Base-by-base conservation (phyloP, 2,329 filamentous ascomycete species). In the Aureobasidium pullulans region DNA sequence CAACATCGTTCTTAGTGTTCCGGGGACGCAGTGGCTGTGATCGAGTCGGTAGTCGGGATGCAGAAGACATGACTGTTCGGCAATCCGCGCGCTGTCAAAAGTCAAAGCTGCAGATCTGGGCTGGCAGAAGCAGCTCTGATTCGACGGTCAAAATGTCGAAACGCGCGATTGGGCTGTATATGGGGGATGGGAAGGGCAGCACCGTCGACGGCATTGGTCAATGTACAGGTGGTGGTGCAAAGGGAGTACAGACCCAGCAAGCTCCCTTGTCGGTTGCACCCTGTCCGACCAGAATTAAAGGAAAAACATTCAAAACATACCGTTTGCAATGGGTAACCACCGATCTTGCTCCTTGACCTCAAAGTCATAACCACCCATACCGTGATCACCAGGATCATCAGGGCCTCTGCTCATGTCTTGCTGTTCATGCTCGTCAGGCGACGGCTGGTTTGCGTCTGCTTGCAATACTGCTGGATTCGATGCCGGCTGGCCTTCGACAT, bases 321-420 rank as follows among this genome's bases (percentile, higher is more conserved):
- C 94, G 91, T 99, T 99, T 79, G 94, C 94, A 84, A 99, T 99
- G 75, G 94, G 94, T 75, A 99, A 84, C 94, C 94, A 99, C 82
- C 94, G 83, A 79, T 99, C 94, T 79, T 99, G 94, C 79, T 99
- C 94, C 83, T 97, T 97, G 77, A 97, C 93, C 79, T 97, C 93
- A 75, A 96, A 96, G 80, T 97, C 93, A 77, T 90, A 90, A 76
- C 80, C 85, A 76, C 80, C 85, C 77, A 88, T 82, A 75, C 83
- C 87, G 76, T 82, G 82, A 43, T 62, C 61, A 39, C 43, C 58
- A 29, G 36, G 50, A 57, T 70, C 68, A 62, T 69, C 66, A 40
- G 63, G 61, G 34, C 66, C 48, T 46, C 43, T 56, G 40, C 52
- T 62, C 60, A 59, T 61, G 9, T 60, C 56, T 52, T 88, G 87